A percentile compares a stretch with the other conserved stretches of the same genome.
phyloP scores from a whole-genome alignment of 202 grass and related monocot genomes.

The Digitaria exilis region DNA sequence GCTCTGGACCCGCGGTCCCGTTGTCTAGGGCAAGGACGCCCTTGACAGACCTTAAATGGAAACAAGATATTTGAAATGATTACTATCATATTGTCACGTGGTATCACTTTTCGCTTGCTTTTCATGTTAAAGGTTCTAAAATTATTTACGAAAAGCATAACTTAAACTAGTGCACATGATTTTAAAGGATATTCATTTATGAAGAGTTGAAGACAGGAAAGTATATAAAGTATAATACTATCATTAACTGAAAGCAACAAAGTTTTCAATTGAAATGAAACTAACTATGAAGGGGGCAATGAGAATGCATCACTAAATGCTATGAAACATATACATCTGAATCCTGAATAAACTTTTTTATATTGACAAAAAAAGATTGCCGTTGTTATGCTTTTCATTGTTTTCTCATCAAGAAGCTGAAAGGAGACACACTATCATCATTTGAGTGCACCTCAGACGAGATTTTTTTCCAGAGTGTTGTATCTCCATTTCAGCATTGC shows the following conservation, averaged over 20 bases:
- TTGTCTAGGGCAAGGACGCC: too few relatives aligned
- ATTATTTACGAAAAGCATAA: background rate
- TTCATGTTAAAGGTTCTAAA: background rate
- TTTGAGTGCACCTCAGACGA: background rate
- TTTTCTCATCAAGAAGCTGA: constrained; percentile 2
- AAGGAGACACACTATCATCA: background rate
- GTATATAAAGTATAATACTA: background rate
- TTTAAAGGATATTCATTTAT: background rate
- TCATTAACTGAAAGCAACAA: background rate
- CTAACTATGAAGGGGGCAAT: background rate
- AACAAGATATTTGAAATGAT: background rate
- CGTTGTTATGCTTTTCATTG: background rate
- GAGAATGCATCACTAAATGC: background rate
- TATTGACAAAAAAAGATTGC: background rate
- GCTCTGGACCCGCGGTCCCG: too few relatives aligned
- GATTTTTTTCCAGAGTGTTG: background rate
- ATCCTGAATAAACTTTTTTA: background rate
- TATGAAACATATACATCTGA: background rate
- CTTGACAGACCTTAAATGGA: background rate
- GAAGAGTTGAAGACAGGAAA: background rate
- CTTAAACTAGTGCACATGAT: background rate
- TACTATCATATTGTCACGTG: background rate
- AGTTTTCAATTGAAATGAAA: background rate
- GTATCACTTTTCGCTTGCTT: background rate
- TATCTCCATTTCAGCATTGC: background rate